These are phyloP conservation scores for Hirsutella rhossiliensis DNA, from an alignment of 2,329 filamentous ascomycete species.

Conservation along the genomic window DNA sequence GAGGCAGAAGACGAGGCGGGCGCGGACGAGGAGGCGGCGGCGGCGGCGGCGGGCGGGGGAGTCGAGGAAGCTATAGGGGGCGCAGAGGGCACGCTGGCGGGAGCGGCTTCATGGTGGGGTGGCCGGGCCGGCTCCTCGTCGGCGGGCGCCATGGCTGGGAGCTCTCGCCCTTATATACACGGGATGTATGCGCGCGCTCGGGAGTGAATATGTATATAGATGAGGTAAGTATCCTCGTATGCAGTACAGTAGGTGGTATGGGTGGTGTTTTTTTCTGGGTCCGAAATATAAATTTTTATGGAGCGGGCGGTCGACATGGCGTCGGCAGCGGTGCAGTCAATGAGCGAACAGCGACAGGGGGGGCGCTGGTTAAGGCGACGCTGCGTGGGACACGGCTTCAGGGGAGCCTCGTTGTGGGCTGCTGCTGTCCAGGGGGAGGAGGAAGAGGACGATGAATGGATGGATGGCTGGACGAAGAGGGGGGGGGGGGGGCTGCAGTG, in stretches of 20 bases:
- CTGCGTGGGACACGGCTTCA: background rate
- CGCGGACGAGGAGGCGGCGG: background rate
- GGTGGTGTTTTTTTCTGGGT: slow-evolving; percentile 8
- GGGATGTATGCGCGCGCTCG: background rate
- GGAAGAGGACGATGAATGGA: too few species aligned
- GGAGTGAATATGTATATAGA: background rate
- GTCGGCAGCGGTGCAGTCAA: slow-evolving; percentile 2
- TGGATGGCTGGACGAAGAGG: too few species aligned
- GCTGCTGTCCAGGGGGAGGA: too few species aligned
- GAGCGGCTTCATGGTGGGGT: slow-evolving; percentile 14
- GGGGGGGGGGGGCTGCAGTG: too few species aligned
- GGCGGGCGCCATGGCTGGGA: slow-evolving; percentile 8
- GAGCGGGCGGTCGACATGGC: slow-evolving; percentile 14
- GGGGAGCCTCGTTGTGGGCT: too few species aligned
- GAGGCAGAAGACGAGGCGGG: background rate
- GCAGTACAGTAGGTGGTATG: background rate
- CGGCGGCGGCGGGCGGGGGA: slow-evolving; percentile 9
- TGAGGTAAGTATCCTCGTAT: background rate
- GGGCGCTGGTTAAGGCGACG: background rate
- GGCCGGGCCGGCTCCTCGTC: slow-evolving; percentile 18
- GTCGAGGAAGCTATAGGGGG: background rate
- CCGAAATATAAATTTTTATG: slow-evolving; percentile 24
- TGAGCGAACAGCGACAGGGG: slow-evolving; percentile 1
- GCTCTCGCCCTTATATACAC: background rate
- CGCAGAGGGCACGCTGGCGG: slow-evolving; percentile 12